Evolutionary conservation across 495 filamentous ascomycete species (phyloP).

Genomic region (Penicillium maclennaniae): DNA sequence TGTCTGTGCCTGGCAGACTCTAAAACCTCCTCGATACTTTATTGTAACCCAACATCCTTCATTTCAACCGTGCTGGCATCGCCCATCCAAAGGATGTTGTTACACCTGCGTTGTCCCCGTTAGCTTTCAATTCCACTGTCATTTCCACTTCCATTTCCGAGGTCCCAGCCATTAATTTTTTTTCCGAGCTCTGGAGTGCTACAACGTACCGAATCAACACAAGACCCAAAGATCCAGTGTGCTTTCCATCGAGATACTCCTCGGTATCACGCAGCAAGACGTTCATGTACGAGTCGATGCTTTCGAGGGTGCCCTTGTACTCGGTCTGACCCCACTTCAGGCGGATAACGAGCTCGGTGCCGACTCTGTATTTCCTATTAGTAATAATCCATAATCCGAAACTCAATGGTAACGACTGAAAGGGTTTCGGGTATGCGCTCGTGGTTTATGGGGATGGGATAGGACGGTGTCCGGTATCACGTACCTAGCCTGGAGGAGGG

Average conservation of each 20-base stretch:
- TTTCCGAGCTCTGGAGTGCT: too few relatives aligned
- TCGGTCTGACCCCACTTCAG: slow-evolving; percentile 98
- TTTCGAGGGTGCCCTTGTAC: slow-evolving; percentile 88
- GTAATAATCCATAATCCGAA: neutral
- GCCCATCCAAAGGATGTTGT: slow-evolving; percentile 93
- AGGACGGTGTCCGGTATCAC: slow-evolving; percentile 24
- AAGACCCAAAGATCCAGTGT: slow-evolving; percentile 76
- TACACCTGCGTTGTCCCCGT: slow-evolving; percentile 54
- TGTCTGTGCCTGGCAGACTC: neutral
- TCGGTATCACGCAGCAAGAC: slow-evolving; percentile 84
- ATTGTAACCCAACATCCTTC: slow-evolving; percentile 48
- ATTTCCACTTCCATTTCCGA: neutral
- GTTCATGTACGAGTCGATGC: slow-evolving; percentile 98
- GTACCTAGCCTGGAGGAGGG: slow-evolving; percentile 83
- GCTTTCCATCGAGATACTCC: slow-evolving; percentile 88
- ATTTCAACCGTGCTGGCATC: slow-evolving; percentile 58
- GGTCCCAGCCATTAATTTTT: too few relatives aligned
- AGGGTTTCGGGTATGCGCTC: neutral
- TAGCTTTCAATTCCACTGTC: neutral
- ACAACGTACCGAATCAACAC: slow-evolving; percentile 76
- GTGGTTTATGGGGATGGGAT: neutral
- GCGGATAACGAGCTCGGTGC: slow-evolving; percentile 82
- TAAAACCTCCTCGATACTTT: slow-evolving; percentile 1
- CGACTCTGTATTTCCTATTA: slow-evolving; percentile 55
- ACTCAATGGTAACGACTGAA: neutral